phyloP scores from a whole-genome alignment of 495 filamentous ascomycete species.

The Staphylotrichum tortipilum region DNA sequence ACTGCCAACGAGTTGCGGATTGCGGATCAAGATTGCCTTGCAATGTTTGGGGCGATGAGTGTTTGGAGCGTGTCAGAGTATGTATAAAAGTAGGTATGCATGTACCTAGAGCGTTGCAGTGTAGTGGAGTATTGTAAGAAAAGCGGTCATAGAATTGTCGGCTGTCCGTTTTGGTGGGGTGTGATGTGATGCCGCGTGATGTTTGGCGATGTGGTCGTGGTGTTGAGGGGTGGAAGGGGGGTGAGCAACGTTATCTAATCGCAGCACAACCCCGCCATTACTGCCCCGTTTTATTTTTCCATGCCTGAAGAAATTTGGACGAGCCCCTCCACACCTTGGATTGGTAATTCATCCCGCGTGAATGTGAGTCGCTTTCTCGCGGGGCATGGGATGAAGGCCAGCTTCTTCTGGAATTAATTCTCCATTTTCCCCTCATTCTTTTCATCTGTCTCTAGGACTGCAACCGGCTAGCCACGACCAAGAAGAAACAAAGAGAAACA shows the following conservation, averaged over 20 bases:
- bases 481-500: neutral
- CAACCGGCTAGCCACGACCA: too few species aligned
- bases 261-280: slow-evolving; percentile 1
- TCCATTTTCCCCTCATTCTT: neutral
- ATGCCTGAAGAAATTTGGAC: slow-evolving; percentile 9
- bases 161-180: too few species aligned
- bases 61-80: neutral
- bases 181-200: neutral
- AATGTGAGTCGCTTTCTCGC: neutral
- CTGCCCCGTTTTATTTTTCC: slow-evolving; percentile 22
- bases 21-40: too few species aligned
- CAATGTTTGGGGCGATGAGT: neutral
- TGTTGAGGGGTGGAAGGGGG: neutral
- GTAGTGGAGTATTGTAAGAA: neutral
- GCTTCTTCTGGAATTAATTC: neutral
- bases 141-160: too few species aligned
- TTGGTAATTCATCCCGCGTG: too few species aligned
- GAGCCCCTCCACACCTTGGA: slow-evolving; percentile 10
- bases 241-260: slow-evolving; percentile 16
- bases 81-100: neutral
- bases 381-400: neutral
- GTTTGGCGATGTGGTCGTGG: too few species aligned
- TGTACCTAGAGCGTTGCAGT: neutral
- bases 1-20: too few species aligned
- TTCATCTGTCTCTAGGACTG: neutral